A percentile compares a stretch with the other conserved stretches of the same genome.
These are phyloP conservation scores for Neurospora sp. DNA, from an alignment of 495 filamentous ascomycete genomes.

Conservation along the genomic window DNA sequence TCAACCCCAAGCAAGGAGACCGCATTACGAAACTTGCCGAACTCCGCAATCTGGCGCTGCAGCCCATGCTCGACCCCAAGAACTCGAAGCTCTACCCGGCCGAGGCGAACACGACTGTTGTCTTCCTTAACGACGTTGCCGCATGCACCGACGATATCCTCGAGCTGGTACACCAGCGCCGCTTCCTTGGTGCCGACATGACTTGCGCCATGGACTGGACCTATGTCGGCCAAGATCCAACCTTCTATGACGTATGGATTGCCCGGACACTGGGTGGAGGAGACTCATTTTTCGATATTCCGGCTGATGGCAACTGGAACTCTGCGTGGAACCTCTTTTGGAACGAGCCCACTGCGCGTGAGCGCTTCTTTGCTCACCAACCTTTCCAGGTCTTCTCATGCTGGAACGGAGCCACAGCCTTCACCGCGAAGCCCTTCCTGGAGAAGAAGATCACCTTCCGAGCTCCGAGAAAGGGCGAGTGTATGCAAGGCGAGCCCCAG, in stretches of 20 bases:
- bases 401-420: slow-evolving; percentile 40
- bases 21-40: slow-evolving; percentile 32
- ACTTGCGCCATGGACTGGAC: slow-evolving; percentile 47
- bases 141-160: slow-evolving; percentile 43
- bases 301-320: slow-evolving; percentile 32
- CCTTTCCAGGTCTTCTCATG: slow-evolving; percentile 47
- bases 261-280: slow-evolving; percentile 35
- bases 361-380: slow-evolving; percentile 14
- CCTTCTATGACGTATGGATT: slow-evolving; percentile 45
- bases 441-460: slow-evolving; percentile 28
- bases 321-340: slow-evolving; percentile 37
- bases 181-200: slow-evolving; percentile 37
- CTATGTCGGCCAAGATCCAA: slow-evolving; percentile 22
- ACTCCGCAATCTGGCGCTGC: slow-evolving; percentile 36
- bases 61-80: slow-evolving; percentile 24
- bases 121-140: slow-evolving; percentile 43
- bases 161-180: slow-evolving; percentile 38
- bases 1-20: slow-evolving; percentile 26
- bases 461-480: slow-evolving; percentile 26
- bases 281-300: slow-evolving; percentile 42
- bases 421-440: slow-evolving; percentile 20
- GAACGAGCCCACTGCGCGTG: slow-evolving; percentile 22
- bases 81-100: slow-evolving; percentile 6
- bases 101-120: slow-evolving; percentile 18
- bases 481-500: slow-evolving; percentile 36